A percentile compares a stretch with the other conserved stretches of the same genome.
These are phyloP conservation scores for Ophiocordyceps australis DNA, from an alignment of 2,329 filamentous ascomycete genomes.

Conservation along the genomic window DNA sequence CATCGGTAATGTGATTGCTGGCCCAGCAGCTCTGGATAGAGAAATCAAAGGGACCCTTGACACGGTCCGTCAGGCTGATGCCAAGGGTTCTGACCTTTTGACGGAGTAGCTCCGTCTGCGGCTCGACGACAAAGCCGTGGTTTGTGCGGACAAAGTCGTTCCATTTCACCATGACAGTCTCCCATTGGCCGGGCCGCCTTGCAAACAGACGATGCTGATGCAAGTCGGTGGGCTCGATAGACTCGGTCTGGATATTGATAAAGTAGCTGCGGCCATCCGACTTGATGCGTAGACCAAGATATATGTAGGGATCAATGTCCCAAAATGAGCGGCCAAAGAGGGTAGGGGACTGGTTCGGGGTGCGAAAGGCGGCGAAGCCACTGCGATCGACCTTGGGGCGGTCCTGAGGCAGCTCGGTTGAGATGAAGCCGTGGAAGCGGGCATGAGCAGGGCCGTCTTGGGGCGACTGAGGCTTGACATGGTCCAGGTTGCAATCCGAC, in stretches of 20 bases:
- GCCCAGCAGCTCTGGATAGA: conserved; percentile 80
- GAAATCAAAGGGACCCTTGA: conserved; percentile 77
- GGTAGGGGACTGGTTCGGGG: conserved; percentile 55
- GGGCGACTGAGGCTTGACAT: conserved; percentile 21
- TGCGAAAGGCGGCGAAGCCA: conserved; percentile 84
- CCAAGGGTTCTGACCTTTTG: conserved; percentile 77
- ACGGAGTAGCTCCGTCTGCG: conserved; percentile 74
- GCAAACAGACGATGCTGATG: conserved; percentile 85
- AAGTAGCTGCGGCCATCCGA: conserved; percentile 87
- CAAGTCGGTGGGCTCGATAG: conserved; percentile 82
- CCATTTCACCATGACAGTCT: conserved; percentile 84
- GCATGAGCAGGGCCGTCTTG: too few relatives aligned
- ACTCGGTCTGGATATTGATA: conserved; percentile 89
- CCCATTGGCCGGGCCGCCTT: conserved; percentile 70
- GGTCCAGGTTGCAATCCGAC: conserved; percentile 57
- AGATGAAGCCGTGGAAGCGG: conserved; percentile 77
- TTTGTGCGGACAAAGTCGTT: conserved; percentile 92
- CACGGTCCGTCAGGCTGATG: conserved; percentile 73
- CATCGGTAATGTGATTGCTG: conserved; percentile 39
- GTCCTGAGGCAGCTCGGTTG: conserved; percentile 61
- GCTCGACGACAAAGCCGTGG: conserved; percentile 78
- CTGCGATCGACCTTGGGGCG: conserved; percentile 56
- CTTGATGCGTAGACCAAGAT: conserved; percentile 74
- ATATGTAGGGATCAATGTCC: conserved; percentile 80
- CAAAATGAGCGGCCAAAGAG: conserved; percentile 75